Evolutionary conservation across 352 stramenopile genomes (phyloP).

Genomic region (Pythium scleroteichum): DNA sequence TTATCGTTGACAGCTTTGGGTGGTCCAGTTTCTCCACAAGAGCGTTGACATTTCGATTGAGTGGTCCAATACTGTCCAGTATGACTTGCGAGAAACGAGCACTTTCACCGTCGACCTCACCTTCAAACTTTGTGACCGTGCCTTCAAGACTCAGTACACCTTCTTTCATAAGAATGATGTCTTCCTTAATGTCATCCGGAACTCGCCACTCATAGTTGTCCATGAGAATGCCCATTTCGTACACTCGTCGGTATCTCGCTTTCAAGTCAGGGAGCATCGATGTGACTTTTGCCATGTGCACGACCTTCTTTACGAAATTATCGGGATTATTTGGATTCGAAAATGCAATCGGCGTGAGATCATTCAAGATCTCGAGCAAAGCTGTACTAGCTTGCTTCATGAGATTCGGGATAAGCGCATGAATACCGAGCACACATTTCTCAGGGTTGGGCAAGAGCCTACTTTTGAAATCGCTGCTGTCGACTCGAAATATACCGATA

Average conservation of each 20-base stretch:
- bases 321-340: constrained; percentile 68
- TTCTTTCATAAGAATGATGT: constrained; percentile 94
- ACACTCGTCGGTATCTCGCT: constrained; percentile 69
- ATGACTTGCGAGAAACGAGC: constrained; percentile 90
- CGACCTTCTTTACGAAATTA: constrained; percentile 86
- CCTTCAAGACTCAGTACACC: constrained; percentile 89
- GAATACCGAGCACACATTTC: constrained; percentile 84
- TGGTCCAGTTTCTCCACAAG: constrained; percentile 87
- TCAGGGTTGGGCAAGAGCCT: constrained; percentile 88
- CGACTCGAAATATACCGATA: constrained; percentile 93
- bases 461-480: constrained; percentile 87
- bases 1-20: constrained; percentile 71
- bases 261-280: constrained; percentile 69
- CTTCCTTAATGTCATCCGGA: constrained; percentile 90
- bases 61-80: constrained; percentile 80
- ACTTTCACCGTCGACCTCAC: constrained; percentile 90
- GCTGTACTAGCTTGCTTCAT: constrained; percentile 83
- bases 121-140: constrained; percentile 89
- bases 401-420: constrained; percentile 84
- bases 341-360: constrained; percentile 84
- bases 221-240: constrained; percentile 90
- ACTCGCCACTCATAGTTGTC: constrained; percentile 91
- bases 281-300: constrained; percentile 83
- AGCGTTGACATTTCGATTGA: constrained; percentile 67
- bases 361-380: constrained; percentile 83